Evolutionary conservation across 441 rosid species (phyloP).

Genomic region (Iberis amara): DNA sequence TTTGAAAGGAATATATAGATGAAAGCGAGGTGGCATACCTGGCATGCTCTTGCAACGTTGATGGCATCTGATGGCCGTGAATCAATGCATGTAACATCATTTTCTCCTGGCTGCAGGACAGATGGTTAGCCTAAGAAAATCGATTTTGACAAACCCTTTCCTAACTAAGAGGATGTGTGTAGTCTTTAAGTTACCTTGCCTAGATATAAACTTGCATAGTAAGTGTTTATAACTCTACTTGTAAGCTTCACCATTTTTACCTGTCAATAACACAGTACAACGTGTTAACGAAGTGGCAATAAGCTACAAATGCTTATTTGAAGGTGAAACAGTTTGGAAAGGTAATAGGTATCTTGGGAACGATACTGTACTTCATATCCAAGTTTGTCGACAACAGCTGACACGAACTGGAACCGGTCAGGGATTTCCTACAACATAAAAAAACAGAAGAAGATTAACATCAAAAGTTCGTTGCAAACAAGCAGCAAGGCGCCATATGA

Average conservation of each 20-base stretch:
- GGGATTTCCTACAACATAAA: slow-evolving; percentile 47
- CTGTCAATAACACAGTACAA: slow-evolving; percentile 37
- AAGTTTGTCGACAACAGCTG: slow-evolving; percentile 50
- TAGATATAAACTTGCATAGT: slow-evolving; percentile 59
- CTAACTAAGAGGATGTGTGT: slow-evolving; percentile 7
- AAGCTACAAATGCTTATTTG: not conserved
- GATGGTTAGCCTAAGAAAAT: slow-evolving; percentile 20
- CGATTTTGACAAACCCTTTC: slow-evolving; percentile 1
- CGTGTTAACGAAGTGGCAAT: not conserved
- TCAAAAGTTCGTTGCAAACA: not conserved
- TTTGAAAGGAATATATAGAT: not conserved
- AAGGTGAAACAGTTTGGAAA: too few relatives aligned
- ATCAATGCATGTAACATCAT: slow-evolving; percentile 54
- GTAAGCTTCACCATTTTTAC: slow-evolving; percentile 84
- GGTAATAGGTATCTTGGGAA: slow-evolving; percentile 5
- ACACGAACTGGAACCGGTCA: slow-evolving; percentile 67
- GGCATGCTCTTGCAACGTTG: slow-evolving; percentile 70
- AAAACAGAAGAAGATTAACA: not conserved
- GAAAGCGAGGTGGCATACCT: slow-evolving; percentile 38
- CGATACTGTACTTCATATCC: slow-evolving; percentile 49
- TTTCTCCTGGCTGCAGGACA: slow-evolving; percentile 61
- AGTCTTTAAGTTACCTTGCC: slow-evolving; percentile 53
- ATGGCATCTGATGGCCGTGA: slow-evolving; percentile 93
- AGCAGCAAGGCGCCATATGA: not conserved
- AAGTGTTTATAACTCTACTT: slow-evolving; percentile 59